These are phyloP conservation scores for Castanopsis chinensis DNA, from an alignment of 306 rosid genomes.

Conservation along the genomic window DNA sequence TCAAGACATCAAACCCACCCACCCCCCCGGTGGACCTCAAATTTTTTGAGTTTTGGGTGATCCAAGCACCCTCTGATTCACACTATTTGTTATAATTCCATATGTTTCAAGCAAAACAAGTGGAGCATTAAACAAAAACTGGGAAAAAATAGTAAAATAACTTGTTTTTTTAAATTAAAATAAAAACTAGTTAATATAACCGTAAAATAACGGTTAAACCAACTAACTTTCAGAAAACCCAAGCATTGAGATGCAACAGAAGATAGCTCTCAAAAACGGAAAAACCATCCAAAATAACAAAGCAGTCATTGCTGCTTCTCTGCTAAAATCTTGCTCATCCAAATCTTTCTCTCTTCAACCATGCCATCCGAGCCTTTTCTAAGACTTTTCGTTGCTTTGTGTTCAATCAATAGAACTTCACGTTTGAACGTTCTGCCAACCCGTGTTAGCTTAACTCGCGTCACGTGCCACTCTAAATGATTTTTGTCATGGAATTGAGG, in stretches of 20 bases:
- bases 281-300: slow-evolving; percentile 17
- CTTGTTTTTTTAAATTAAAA: no score
- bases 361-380: not conserved
- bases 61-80: no score
- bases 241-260: not conserved
- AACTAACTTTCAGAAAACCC: not conserved
- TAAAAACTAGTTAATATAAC: no score
- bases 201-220: not conserved
- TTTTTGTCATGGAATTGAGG: slow-evolving; percentile 4
- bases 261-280: slow-evolving; percentile 1
- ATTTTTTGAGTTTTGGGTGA: no score
- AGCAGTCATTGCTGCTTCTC: slow-evolving; percentile 22
- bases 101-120: no score
- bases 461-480: not conserved
- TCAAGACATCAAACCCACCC: no score
- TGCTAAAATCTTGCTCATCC: slow-evolving; percentile 19
- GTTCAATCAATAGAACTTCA: not conserved
- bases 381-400: not conserved
- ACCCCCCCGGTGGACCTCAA: no score
- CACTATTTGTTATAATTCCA: no score
- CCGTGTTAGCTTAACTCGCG: slow-evolving; percentile 19
- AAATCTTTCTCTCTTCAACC: not conserved
- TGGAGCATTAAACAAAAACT: not conserved
- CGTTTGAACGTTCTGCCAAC: slow-evolving; percentile 2
- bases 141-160: not conserved